A percentile compares a stretch with the other conserved stretches of the same genome.
Conservation (phyloP, 768 basidiomycete genomes). For the Arthromyces matolae region DNA sequence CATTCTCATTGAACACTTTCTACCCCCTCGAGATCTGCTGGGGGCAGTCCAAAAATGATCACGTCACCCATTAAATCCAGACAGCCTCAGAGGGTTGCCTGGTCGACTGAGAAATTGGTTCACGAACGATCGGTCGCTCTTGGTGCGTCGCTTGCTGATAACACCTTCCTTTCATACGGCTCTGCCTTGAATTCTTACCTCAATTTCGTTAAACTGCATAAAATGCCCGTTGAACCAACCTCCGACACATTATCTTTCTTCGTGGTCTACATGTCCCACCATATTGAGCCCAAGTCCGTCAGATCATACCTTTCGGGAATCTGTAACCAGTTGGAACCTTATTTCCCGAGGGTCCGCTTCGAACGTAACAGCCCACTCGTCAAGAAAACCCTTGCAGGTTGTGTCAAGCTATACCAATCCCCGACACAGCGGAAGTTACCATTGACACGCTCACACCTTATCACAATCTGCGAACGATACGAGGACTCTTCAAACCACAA, state of each 20-base stretch:
- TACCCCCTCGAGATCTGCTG: constrained; percentile 23
- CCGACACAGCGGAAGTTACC: no score
- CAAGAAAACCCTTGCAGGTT: background rate
- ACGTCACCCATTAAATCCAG: constrained; percentile 27
- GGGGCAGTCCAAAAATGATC: constrained; percentile 21
- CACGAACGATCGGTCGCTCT: constrained; percentile 24
- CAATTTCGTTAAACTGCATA: no score
- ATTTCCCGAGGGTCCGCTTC: constrained; percentile 23
- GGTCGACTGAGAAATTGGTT: constrained; percentile 30
- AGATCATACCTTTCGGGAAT: no score
- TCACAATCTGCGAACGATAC: background rate
- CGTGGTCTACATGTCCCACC: constrained; percentile 11
- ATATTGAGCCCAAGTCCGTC: constrained; percentile 24
- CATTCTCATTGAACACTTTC: constrained; percentile 7
- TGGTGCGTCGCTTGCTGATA: no score
- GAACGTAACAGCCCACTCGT: constrained; percentile 24
- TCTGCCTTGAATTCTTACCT: no score
- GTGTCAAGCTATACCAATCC: no score
- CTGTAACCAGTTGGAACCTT: no score
- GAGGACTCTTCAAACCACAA: constrained; percentile 12
- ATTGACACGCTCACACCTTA: constrained; percentile 8
- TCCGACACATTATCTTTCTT: no score
- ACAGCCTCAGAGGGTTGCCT: no score
- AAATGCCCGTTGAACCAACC: no score
- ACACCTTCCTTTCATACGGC: no score